A percentile compares a stretch with the other conserved stretches of the same genome.
Evolutionary conservation across 1,284 basidiomycete genomes (phyloP).

Genomic region (Cryptococcus depauperatus): DNA sequence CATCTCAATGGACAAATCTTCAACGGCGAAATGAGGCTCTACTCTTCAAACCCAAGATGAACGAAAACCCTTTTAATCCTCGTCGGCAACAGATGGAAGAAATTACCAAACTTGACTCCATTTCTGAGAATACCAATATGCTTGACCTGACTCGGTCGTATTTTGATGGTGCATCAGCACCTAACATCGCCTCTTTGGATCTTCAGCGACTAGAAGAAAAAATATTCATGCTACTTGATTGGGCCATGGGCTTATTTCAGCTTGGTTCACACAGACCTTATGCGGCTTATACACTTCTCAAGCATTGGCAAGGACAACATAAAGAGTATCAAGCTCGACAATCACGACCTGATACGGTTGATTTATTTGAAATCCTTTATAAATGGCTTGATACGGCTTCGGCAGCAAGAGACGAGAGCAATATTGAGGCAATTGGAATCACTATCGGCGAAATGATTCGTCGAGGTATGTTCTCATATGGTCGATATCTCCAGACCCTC

Average conservation of each 20-base stretch:
- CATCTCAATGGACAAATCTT: constrained; percentile 45
- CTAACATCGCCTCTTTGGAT: constrained; percentile 46
- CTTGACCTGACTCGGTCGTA: constrained; percentile 51
- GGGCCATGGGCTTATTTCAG: constrained; percentile 75
- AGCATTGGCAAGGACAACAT: constrained; percentile 55
- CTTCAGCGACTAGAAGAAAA: constrained; percentile 49
- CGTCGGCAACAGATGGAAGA: constrained; percentile 56
- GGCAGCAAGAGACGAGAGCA: constrained; percentile 54
- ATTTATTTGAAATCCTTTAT: constrained; percentile 52
- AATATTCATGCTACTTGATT: constrained; percentile 71
- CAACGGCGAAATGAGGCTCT: constrained; percentile 66
- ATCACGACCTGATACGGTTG: constrained; percentile 14
- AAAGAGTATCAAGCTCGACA: constrained; percentile 18
- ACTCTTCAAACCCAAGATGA: constrained; percentile 59
- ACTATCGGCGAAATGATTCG: constrained; percentile 73
- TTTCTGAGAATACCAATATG: constrained; percentile 63
- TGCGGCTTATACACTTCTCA: constrained; percentile 66
- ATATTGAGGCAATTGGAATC: constrained; percentile 58
- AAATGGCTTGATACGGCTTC: constrained; percentile 73
- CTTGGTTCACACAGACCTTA: constrained; percentile 78
- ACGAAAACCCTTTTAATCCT: constrained; percentile 37
- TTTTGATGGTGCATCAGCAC: constrained; percentile 48
- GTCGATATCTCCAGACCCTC: constrained; percentile 73
- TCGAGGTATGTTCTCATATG: constrained; percentile 68
- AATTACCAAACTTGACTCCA: constrained; percentile 76